Evolutionary conservation across 768 basidiomycete species (phyloP), one percentile per base, ranked within the genome.

Genomic region (Lactarius vividus): DNA sequence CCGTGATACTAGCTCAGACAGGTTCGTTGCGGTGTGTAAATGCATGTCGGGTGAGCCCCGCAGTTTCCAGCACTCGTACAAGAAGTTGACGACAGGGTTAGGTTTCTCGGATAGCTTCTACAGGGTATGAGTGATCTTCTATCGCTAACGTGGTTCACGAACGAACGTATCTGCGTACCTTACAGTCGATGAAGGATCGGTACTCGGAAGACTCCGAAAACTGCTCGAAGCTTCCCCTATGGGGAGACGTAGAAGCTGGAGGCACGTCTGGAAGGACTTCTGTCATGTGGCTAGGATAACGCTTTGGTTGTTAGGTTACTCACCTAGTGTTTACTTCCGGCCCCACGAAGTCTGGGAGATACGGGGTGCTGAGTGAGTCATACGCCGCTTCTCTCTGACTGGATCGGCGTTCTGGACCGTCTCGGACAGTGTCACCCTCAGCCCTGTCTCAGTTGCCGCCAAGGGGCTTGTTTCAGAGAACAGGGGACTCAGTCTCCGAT

Each of bases 281-380:
- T 26, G 20, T 49, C 4, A 37, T 39, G 18, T 37, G 56, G 69
- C n/a, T 63, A 56, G 46, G 57, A 35, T 60, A n/a, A 42, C 53
- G 37, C 53, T 59, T 35, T 35, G 39, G 44, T 54, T 37, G n/a
- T 42, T 62, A 89, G 88, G 85, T 2, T 84, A 86, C 66, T 81
- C 71, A 61, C 88, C 89, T 3, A 80, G 86, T 62, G 82, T 89
- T 42, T 91, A 86, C 74, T 89, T 91, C 73, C 82, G 80, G 69
- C 89, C 90, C 23, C 77, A 78, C 63, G 86, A 91, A 73, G 91
- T 94, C 18, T 97, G 95, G 95, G 94, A 97, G 77, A 90, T 96
- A 64, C 83, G 85, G 31, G 87, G 88, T 44, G 88, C 89, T 65
- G 87, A 90, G 88, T 85, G 69, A 74, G 80, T 74, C 59, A 33